Base-by-base conservation (phyloP, 176 grass and related monocot species). In the Oropetium thomaeum region DNA sequence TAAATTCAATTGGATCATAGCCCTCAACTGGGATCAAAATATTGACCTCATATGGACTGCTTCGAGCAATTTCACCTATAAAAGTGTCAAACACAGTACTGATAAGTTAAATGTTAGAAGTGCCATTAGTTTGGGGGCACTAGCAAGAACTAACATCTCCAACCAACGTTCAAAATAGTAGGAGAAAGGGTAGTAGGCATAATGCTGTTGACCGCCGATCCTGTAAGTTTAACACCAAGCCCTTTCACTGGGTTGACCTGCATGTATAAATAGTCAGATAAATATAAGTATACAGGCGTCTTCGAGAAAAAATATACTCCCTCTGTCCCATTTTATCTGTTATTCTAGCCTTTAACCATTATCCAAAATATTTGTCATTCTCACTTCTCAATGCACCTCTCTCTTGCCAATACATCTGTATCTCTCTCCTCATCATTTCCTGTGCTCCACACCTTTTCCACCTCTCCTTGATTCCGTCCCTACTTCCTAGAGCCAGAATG, bases 1-100 rank as follows among this genome's bases (percentile, higher is more conserved):
- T 89, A 79, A 97, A 93, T 69, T 89, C 86, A 78, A 97, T 79
- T 54, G 91, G 88, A 83, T 93, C 86, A 81, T 97, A 97, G 75
- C 86, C 88, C 62, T 85, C 78, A 61, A 93, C 82, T 17, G 88
- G 90, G 51, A 97, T 89, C 34, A 74, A 82, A 66, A 97, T 62
- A 75, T 91, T 49, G 42, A 97, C 71, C 69, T 85, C 83, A 65
- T 97, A 97, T 81, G 86, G 88, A 75, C 47, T 83, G 28, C 79
- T 83, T 62, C 58, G 63, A 75, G 64, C 79, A 58, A 87, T 80
- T 89, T 93, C 86, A 79, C 95, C 95, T 97, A 80, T 53, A 89
- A 73, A n/a, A 89, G 67, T 64, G 41, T 31, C 45, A 22, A 70
- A 79, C 34, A 67, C 8, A 25, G 49, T 7, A 37, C 8, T 91